Evolutionary conservation across 148 eudicot species (phyloP).

Genomic region (Talinum fruticosum): DNA sequence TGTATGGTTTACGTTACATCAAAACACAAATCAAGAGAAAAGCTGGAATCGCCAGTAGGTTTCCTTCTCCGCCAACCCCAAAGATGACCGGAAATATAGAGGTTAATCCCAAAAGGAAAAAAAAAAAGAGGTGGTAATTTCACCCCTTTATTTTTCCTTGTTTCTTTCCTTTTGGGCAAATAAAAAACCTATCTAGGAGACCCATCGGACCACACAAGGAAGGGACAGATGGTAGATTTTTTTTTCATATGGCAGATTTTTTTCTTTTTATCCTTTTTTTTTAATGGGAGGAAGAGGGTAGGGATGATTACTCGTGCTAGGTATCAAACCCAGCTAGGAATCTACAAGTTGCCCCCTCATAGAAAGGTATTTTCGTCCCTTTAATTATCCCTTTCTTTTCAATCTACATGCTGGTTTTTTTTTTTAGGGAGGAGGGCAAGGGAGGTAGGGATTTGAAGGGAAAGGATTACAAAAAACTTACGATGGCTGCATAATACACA

Average conservation of each 20-base stretch:
- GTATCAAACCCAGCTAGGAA: not conserved
- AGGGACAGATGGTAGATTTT: too few species aligned
- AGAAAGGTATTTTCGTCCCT: too few species aligned
- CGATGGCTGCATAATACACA: constrained; percentile 78
- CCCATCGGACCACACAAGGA: too few species aligned
- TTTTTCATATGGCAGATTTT: too few species aligned
- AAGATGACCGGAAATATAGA: not conserved
- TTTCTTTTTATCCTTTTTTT: too few species aligned
- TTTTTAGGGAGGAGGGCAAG: not conserved
- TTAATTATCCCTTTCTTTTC: not conserved
- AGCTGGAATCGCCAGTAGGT: not conserved
- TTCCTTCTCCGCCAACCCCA: not conserved
- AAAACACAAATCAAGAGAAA: not conserved
- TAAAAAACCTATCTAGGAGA: too few species aligned
- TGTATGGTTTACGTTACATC: not conserved
- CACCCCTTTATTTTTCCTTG: too few species aligned
- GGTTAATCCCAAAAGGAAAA: not conserved
- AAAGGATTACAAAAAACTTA: constrained; percentile 34
- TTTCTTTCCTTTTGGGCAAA: too few species aligned
- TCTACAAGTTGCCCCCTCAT: not conserved
- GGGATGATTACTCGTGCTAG: not conserved
- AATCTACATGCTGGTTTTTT: too few species aligned
- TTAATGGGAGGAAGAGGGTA: too few species aligned
- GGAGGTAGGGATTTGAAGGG: not conserved
- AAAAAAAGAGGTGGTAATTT: too few species aligned